Evolutionary conservation across 2,329 filamentous ascomycete genomes (phyloP).

Genomic region (Ascochyta rabiei): DNA sequence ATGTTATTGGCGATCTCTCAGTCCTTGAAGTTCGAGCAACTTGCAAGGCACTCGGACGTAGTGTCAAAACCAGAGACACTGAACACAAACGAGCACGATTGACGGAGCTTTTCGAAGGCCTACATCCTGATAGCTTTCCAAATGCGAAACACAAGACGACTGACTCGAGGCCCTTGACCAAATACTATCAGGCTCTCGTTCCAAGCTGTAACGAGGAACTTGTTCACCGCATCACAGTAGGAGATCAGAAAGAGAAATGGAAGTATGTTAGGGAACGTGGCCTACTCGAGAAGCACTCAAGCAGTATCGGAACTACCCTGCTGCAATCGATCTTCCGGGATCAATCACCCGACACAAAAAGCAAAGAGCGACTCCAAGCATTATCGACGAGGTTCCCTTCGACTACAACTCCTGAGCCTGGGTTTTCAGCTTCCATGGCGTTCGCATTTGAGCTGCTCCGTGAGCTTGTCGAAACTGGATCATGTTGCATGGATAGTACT

Average conservation of each 20-base stretch:
- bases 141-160: constrained; percentile 14
- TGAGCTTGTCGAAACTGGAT: constrained; percentile 9
- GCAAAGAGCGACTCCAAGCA: constrained; percentile 7
- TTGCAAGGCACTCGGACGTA: constrained; percentile 26
- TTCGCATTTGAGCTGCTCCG: constrained; percentile 31
- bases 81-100: constrained; percentile 24
- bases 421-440: constrained; percentile 37
- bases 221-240: constrained; percentile 14
- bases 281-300: constrained; percentile 25
- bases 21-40: constrained; percentile 30
- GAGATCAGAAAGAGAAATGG: constrained; percentile 8
- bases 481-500: constrained; percentile 1
- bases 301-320: constrained; percentile 19
- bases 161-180: constrained; percentile 28
- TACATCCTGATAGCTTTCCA: constrained; percentile 27
- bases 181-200: constrained; percentile 28
- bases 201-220: constrained; percentile 29
- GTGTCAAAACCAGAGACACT: constrained; percentile 17
- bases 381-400: constrained; percentile 21
- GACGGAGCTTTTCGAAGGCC: constrained; percentile 30
- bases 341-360: background rate
- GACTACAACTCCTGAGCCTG: background rate
- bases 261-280: constrained; percentile 3
- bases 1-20: constrained; percentile 30
- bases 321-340: constrained; percentile 16